Conservation (phyloP, 2,329 filamentous ascomycete genomes). For the Fusarium sambucinum region DNA sequence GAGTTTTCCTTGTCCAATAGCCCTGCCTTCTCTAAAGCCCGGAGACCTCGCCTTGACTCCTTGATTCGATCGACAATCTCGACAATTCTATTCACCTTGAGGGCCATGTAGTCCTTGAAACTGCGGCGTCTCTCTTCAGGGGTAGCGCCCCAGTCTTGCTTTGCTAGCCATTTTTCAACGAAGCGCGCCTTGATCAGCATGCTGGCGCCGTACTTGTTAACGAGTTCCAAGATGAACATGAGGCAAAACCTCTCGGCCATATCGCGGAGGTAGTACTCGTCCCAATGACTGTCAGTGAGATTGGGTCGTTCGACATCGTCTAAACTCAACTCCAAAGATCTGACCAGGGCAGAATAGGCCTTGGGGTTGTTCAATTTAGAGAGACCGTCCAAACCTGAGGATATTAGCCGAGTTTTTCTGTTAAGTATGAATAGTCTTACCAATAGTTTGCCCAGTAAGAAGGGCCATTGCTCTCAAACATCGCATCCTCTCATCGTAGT, state of each 20-base stretch:
- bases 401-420: slow-evolving; percentile 29
- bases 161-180: slow-evolving; percentile 79
- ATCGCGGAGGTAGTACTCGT: slow-evolving; percentile 73
- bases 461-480: slow-evolving; percentile 68
- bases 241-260: slow-evolving; percentile 71
- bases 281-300: slow-evolving; percentile 68
- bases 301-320: slow-evolving; percentile 62
- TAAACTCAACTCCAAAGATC: slow-evolving; percentile 68
- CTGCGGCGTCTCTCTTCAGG: slow-evolving; percentile 65
- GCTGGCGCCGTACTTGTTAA: slow-evolving; percentile 69
- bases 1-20: slow-evolving; percentile 56
- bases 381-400: slow-evolving; percentile 54
- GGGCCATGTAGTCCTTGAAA: slow-evolving; percentile 64
- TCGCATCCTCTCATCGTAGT: slow-evolving; percentile 69
- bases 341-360: slow-evolving; percentile 69
- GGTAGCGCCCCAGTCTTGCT: slow-evolving; percentile 75
- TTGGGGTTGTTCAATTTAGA: slow-evolving; percentile 62
- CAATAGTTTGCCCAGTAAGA: slow-evolving; percentile 59
- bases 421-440: slow-evolving; percentile 30
- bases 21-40: slow-evolving; percentile 63
- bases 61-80: slow-evolving; percentile 65
- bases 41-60: slow-evolving; percentile 63
- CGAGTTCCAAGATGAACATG: slow-evolving; percentile 68
- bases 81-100: slow-evolving; percentile 64
- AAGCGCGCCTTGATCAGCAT: slow-evolving; percentile 73